phyloP scores from a whole-genome alignment of 768 basidiomycete genomes.

The Lenzites betulinus region DNA sequence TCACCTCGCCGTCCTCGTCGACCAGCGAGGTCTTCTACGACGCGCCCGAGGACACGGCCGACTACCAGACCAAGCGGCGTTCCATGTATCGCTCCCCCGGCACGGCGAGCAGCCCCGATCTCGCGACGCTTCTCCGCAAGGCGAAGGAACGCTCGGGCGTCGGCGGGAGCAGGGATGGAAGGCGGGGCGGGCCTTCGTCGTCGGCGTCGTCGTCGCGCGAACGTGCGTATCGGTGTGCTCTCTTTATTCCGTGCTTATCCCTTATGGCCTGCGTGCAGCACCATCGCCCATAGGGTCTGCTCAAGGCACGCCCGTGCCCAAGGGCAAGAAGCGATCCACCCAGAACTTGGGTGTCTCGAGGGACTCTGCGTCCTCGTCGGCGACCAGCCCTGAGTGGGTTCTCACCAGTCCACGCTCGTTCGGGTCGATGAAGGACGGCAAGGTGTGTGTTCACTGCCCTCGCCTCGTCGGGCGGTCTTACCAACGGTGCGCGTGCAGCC shows the following conservation, averaged over 20 bases:
- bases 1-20: conserved; percentile 47
- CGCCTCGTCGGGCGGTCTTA: conserved; percentile 9
- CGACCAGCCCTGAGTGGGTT: conserved; percentile 30
- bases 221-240: conserved; percentile 2
- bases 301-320: conserved; percentile 24
- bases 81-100: conserved; percentile 88
- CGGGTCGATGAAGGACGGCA: conserved; percentile 35
- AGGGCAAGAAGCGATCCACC: conserved; percentile 23
- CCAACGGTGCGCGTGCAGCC: conserved; percentile 34
- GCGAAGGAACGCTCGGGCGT: conserved; percentile 66
- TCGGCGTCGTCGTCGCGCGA: conserved; percentile 16
- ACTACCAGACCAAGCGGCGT: conserved; percentile 73
- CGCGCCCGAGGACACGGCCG: conserved; percentile 53
- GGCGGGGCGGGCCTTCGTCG: conserved; percentile 22
- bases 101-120: conserved; percentile 89
- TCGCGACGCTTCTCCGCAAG: conserved; percentile 84
- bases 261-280: conserved; percentile 2
- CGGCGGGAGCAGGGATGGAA: conserved; percentile 22
- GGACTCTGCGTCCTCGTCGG: conserved; percentile 7
- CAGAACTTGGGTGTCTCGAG: conserved; percentile 15
- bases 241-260: neutral
- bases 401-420: conserved; percentile 33
- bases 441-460: conserved; percentile 41
- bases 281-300: conserved; percentile 18
- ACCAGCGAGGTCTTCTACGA: conserved; percentile 66